A percentile compares a stretch with the other conserved stretches of the same genome.
These are phyloP conservation scores for Eimeria tenella DNA, from an alignment of 169 alveolate species.

Conservation along the genomic window DNA sequence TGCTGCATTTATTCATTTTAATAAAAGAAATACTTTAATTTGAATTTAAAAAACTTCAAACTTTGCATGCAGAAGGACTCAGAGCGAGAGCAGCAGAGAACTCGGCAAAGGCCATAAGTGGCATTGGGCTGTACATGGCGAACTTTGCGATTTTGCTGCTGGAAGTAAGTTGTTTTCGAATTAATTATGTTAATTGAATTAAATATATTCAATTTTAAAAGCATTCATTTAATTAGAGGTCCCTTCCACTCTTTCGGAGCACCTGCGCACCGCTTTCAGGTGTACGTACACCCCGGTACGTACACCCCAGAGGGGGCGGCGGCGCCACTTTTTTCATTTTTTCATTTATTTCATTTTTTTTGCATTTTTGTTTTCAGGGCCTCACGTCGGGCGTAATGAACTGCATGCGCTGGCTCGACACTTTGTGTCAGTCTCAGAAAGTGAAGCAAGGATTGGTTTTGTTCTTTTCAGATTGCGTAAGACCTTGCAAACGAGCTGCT, in stretches of 20 bases:
- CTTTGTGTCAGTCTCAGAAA: neutral
- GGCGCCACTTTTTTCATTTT: neutral
- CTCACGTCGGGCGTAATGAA: neutral
- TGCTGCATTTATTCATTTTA: neutral
- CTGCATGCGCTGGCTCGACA: slow-evolving; percentile 20
- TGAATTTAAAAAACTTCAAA: too few relatives aligned
- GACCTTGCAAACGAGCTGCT: neutral
- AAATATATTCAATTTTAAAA: too few relatives aligned
- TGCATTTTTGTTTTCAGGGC: neutral
- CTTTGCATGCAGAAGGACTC: neutral
- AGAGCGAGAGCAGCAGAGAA: neutral
- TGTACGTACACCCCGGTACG: too few relatives aligned
- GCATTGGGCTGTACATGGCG: neutral
- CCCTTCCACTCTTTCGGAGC: too few relatives aligned
- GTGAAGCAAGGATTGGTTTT: neutral
- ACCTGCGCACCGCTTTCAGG: too few relatives aligned
- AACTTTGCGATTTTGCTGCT: neutral
- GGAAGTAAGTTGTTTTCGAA: neutral
- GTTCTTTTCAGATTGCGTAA: slow-evolving; percentile 1
- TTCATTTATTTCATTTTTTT: too few relatives aligned
- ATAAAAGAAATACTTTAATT: too few relatives aligned
- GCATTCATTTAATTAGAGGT: too few relatives aligned
- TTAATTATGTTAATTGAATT: too few relatives aligned
- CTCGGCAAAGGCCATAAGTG: neutral
- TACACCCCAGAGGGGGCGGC: too few relatives aligned